A percentile compares a stretch with the other conserved stretches of the same genome.
These are phyloP conservation scores for Beauveria rudraprayagi DNA, from an alignment of 2,329 filamentous ascomycete genomes.

Conservation along the genomic window DNA sequence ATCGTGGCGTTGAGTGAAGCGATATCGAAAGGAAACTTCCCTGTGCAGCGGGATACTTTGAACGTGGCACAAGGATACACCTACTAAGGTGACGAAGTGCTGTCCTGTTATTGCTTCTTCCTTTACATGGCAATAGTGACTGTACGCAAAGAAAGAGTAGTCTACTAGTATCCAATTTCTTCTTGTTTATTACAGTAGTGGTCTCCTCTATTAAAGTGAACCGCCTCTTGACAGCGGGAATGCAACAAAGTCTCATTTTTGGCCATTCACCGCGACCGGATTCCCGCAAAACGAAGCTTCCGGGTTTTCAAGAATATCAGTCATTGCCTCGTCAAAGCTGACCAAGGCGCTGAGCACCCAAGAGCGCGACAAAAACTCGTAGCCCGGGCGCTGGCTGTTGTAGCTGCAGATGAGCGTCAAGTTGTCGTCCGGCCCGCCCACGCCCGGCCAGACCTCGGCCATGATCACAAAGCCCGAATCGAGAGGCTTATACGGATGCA, in stretches of 20 bases:
- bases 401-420: background rate
- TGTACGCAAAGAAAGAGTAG: no score
- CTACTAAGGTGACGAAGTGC: no score
- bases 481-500: slow-evolving; percentile 3
- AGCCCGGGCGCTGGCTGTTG: slow-evolving; percentile 1
- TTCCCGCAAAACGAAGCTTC: background rate
- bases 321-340: slow-evolving; percentile 6
- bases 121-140: no score
- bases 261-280: background rate
- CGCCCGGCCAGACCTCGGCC: slow-evolving; percentile 1
- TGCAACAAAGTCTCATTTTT: background rate
- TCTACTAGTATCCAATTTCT: background rate
- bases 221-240: no score
- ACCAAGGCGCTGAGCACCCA: slow-evolving; percentile 5
- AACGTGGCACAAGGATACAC: no score
- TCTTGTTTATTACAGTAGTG: background rate
- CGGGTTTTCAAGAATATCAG: background rate
- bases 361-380: slow-evolving; percentile 8
- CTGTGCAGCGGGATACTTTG: no score
- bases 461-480: slow-evolving; percentile 3
- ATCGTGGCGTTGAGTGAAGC: no score
- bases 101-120: no score
- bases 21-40: no score
- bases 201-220: background rate
- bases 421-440: background rate